Evolutionary conservation across 73 alveolate species (phyloP), one percentile per base, ranked within the genome.

Genomic region (Paramecium bursaria): DNA sequence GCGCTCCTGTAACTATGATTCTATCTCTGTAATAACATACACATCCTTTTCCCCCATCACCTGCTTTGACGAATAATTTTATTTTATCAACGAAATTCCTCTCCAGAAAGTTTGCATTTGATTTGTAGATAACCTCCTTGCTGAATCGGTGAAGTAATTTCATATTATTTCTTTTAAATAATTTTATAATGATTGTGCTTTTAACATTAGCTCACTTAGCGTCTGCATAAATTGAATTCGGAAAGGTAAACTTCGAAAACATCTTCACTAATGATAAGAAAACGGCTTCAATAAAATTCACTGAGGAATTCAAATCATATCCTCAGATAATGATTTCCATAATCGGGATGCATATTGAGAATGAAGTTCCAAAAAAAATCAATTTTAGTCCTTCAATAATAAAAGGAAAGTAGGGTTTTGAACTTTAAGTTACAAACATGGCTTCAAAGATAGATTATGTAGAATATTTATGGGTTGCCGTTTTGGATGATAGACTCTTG

Each of bases 41-140:
- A 57, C 96, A 91, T 25, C 98, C 98, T 30, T 76, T 48, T 29
- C 98, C 98, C 4, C 98, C 98, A 74, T 85, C 88, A 7, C 98
- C 97, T 3, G 96, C 96, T 54, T 91, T 25, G n/a, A 92, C 95
- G 30, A 53, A 74, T 2, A 92, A 67, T 48, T 87, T 75, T 46
- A 90, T 55, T 35, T 50, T 48, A 73, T 94, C 98, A 19, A 87
- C 85, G 14, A 87, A 87, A 22, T 79, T 67, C 42, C 89, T 79
- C 48, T 79, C 89, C 31, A 50, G 61, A 55, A 79, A 79, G 17
- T 50, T 54, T 15, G 85, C 76, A n/a, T 35, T 42, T 3, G 60
- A 33, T 67, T 67, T 67, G n/a, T n/a, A n/a, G n/a, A n/a, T n/a
- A n/a, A n/a, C n/a, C n/a, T n/a, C n/a, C n/a, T n/a, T n/a, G n/a